Evolutionary conservation across 345 rosid genomes (phyloP).

Genomic region (Cardamine chenopodiifolia): DNA sequence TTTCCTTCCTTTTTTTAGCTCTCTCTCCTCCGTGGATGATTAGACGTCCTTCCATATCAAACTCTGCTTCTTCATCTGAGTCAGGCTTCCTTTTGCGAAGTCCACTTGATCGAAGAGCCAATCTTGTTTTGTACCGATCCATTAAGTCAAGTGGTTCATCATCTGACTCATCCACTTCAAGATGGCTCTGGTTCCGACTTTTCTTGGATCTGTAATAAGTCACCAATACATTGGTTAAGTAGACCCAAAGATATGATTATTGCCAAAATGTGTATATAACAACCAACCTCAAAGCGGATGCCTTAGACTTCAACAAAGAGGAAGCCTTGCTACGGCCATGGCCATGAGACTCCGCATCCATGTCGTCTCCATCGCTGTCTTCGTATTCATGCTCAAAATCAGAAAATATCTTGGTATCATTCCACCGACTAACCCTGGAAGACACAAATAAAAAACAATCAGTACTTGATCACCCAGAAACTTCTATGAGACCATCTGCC

Average conservation of each 20-base stretch:
- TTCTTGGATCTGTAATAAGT: slow-evolving; percentile 55
- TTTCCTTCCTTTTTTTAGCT: slow-evolving; percentile 52
- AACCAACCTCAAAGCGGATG: slow-evolving; percentile 56
- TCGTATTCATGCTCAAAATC: slow-evolving; percentile 72
- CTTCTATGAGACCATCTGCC: slow-evolving; percentile 16
- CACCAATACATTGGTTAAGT: background rate
- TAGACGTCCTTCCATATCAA: slow-evolving; percentile 79
- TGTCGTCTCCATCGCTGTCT: slow-evolving; percentile 58
- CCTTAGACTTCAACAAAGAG: slow-evolving; percentile 54
- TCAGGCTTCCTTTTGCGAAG: slow-evolving; percentile 62
- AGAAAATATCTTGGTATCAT: slow-evolving; percentile 90
- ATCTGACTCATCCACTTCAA: slow-evolving; percentile 76
- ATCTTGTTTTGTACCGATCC: slow-evolving; percentile 73
- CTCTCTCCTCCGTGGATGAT: slow-evolving; percentile 62
- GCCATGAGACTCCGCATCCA: slow-evolving; percentile 51
- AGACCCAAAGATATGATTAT: slow-evolving; percentile 11
- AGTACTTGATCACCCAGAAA: slow-evolving; percentile 18
- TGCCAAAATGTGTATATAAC: slow-evolving; percentile 14
- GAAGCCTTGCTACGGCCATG: slow-evolving; percentile 52
- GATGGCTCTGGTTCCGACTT: slow-evolving; percentile 61
- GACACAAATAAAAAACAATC: slow-evolving; percentile 8
- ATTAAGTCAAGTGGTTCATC: slow-evolving; percentile 94
- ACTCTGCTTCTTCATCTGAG: slow-evolving; percentile 82
- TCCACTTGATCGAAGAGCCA: slow-evolving; percentile 66
- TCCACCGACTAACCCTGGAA: slow-evolving; percentile 87